Percentiles rank a stretch among this genome's conserved stretches.
These are phyloP conservation scores for Pseudogymnoascus sp. DNA, from an alignment of 2,329 filamentous ascomycete species.

Conservation along the genomic window DNA sequence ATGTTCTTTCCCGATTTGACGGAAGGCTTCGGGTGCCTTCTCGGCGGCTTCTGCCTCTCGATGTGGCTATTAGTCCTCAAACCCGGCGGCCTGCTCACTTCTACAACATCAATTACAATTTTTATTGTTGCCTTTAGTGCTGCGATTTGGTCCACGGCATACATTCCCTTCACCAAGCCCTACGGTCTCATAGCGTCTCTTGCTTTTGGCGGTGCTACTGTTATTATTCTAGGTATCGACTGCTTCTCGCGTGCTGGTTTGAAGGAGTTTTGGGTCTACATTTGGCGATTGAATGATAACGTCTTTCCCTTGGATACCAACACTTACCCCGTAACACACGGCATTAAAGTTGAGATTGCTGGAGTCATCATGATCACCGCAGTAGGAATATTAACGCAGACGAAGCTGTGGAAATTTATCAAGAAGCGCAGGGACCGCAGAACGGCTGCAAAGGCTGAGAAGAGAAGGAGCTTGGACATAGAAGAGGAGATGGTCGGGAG, in stretches of 20 bases:
- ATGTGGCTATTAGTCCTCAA: conserved; percentile 77
- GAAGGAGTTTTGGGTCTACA: conserved; percentile 93
- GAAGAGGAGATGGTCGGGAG: conserved; percentile 65
- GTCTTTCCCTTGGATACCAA: conserved; percentile 69
- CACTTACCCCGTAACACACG: conserved; percentile 79
- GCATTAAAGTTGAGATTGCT: conserved; percentile 78
- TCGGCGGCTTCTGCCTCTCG: conserved; percentile 29
- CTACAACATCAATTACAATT: conserved; percentile 54
- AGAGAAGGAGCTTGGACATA: conserved; percentile 45
- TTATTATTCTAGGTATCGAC: conserved; percentile 75
- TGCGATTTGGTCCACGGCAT: conserved; percentile 64
- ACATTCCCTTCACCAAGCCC: conserved; percentile 67
- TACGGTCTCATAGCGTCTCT: conserved; percentile 71
- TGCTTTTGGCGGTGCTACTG: conserved; percentile 74
- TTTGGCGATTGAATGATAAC: conserved; percentile 74
- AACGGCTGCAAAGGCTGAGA: conserved; percentile 42
- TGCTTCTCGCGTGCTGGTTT: conserved; percentile 83
- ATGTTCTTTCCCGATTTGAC: conserved; percentile 78
- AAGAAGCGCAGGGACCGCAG: conserved; percentile 50
- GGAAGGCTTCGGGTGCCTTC: conserved; percentile 58
- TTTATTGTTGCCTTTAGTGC: conserved; percentile 69
- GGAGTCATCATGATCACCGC: conserved; percentile 66
- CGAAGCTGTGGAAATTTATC: conserved; percentile 78
- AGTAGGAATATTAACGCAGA: conserved; percentile 72
- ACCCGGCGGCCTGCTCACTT: conserved; percentile 63